Base-by-base conservation (phyloP, 108 stramenopile genomes). In the Parietichytrium sp. region DNA sequence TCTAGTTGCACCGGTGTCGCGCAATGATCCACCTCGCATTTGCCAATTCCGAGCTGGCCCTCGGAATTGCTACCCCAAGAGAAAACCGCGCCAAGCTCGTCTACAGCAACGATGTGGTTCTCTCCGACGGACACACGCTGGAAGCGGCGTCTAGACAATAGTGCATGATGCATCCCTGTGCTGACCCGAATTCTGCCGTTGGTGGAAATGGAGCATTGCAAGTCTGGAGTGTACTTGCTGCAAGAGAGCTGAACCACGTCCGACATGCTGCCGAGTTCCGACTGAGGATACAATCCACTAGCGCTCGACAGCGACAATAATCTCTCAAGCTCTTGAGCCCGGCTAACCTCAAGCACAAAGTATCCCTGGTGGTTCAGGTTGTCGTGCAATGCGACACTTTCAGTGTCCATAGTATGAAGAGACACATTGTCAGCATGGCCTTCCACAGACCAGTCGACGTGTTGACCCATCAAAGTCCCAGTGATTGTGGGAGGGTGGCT, bases 101-200 rank as follows among this genome's bases (percentile, higher is more conserved):
- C 45, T n/a, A 72, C 61, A n/a, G 61, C 61, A 27, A 72, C 38
- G 38, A 72, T 72, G 61, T 72, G 61, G 61, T 72, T 72, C 3
- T 72, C 61, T 1, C 61, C 61, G 20, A 33, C 36, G 15, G 61
- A 33, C 23, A 72, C 61, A 0, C 61, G 61, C 13, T 42, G 42
- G 25, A 72, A 72, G 6, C 61, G 61, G 23, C 45, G 61, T 7
- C 61, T 33, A 6, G 61, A 72, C 10, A 72, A 42, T 3, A 72
- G 33, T 2, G 61, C 36, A 42, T 72, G 61, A 25, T 72, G 61
- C 61, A 72, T 72, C 8, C 61, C 61, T 2, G 61, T 72, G 33
- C 61, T 72, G 16, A 72, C 61, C 15, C 61, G 61, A 8, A 72
- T 2, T 16, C 61, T 33, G 13, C 61, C 61, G 20, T 42, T 72